Evolutionary conservation across 2,329 filamentous ascomycete species (phyloP).

Genomic region (Triangularia setosa): DNA sequence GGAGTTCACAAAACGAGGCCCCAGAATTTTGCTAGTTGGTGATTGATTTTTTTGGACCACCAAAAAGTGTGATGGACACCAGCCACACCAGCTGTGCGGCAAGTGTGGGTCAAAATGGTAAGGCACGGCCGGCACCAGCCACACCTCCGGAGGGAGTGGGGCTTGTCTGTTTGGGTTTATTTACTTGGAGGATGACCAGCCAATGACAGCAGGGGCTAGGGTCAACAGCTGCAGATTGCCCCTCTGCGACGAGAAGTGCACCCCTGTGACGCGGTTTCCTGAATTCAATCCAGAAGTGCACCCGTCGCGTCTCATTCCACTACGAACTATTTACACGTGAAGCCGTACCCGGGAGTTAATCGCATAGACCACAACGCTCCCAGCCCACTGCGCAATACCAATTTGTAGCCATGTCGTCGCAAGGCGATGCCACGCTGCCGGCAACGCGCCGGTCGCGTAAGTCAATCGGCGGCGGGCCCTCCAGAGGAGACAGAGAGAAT

Average conservation of each 20-base stretch:
- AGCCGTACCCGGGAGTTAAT: neutral
- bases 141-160: conserved; percentile 9
- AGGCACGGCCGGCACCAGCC: conserved; percentile 11
- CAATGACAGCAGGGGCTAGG: neutral
- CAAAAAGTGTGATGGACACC: conserved; percentile 20
- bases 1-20: conserved; percentile 25
- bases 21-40: conserved; percentile 28
- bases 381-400: neutral
- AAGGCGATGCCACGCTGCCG: conserved; percentile 47
- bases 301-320: conserved; percentile 13
- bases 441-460: conserved; percentile 60
- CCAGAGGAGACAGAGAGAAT: conserved; percentile 56
- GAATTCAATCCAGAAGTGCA: conserved; percentile 1
- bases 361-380: neutral
- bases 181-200: neutral
- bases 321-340: neutral
- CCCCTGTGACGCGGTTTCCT: conserved; percentile 2
- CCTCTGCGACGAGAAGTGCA: neutral
- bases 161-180: neutral
- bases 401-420: conserved; percentile 21
- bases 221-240: conserved; percentile 1
- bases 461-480: conserved; percentile 60
- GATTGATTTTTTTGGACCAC: conserved; percentile 26
- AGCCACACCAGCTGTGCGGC: conserved; percentile 4
- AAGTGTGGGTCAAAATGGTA: neutral